Conservation (phyloP, 495 filamentous ascomycete species). For the Neurospora intermedia region DNA sequence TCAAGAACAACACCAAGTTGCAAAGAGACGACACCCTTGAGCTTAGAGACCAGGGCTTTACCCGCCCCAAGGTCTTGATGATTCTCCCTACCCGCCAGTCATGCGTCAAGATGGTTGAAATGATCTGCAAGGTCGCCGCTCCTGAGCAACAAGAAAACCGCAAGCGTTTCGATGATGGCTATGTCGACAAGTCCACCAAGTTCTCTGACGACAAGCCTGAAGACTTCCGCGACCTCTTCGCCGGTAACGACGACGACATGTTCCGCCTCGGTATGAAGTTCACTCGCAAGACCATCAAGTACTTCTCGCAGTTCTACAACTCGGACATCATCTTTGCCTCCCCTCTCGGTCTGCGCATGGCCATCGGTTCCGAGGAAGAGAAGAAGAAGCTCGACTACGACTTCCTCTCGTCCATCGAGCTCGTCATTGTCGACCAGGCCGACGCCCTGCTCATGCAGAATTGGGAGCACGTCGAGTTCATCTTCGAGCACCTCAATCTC, state of each 20-base stretch:
- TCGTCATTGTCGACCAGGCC: slow-evolving; percentile 82
- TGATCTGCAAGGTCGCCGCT: slow-evolving; percentile 58
- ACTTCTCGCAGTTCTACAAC: slow-evolving; percentile 90
- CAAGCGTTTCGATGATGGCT: slow-evolving; percentile 80
- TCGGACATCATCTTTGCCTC: slow-evolving; percentile 90
- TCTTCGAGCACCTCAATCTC: slow-evolving; percentile 84
- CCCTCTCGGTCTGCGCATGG: slow-evolving; percentile 79
- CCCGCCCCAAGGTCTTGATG: slow-evolving; percentile 83
- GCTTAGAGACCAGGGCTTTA: slow-evolving; percentile 89
- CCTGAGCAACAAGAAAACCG: slow-evolving; percentile 91
- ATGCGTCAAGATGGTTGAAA: slow-evolving; percentile 65
- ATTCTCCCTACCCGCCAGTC: slow-evolving; percentile 79
- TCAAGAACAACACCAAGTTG: slow-evolving; percentile 81
- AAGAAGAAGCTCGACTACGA: slow-evolving; percentile 73
- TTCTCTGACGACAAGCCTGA: slow-evolving; percentile 64
- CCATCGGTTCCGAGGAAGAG: slow-evolving; percentile 66
- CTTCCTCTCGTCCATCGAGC: slow-evolving; percentile 85
- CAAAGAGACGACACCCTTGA: slow-evolving; percentile 53
- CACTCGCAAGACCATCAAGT: slow-evolving; percentile 88
- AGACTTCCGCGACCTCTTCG: slow-evolving; percentile 85
- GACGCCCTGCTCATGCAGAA: slow-evolving; percentile 96
- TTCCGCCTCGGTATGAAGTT: slow-evolving; percentile 91
- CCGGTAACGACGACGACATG: slow-evolving; percentile 91
- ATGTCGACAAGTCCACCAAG: slow-evolving; percentile 53
- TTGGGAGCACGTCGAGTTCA: slow-evolving; percentile 88